phyloP scores from a whole-genome alignment of 495 filamentous ascomycete species.

The Aspergillus conjunctus region DNA sequence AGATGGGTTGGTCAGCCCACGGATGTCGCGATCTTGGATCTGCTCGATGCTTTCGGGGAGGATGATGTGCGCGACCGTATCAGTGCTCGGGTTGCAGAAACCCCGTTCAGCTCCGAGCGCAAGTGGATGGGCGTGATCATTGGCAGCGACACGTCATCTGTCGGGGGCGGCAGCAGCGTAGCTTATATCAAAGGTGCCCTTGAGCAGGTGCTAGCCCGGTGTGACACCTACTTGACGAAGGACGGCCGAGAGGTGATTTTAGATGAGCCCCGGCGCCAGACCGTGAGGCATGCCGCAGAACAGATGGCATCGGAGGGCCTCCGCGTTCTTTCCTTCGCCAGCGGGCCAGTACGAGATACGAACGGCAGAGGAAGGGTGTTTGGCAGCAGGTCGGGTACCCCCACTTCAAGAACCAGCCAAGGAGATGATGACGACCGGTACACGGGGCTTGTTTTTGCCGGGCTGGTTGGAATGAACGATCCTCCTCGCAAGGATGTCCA shows the following conservation, averaged over 20 bases:
- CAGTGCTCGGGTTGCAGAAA: slow-evolving; percentile 75
- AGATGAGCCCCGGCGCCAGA: slow-evolving; percentile 72
- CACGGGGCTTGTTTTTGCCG: slow-evolving; percentile 82
- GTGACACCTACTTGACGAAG: slow-evolving; percentile 85
- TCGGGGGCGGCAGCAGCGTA: slow-evolving; percentile 57
- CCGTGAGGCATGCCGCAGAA: slow-evolving; percentile 80
- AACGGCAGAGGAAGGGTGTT: slow-evolving; percentile 34
- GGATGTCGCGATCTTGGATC: slow-evolving; percentile 91
- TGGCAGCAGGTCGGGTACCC: slow-evolving; percentile 53
- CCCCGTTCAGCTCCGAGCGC: slow-evolving; percentile 92
- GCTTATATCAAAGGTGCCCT: slow-evolving; percentile 95
- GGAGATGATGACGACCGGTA: slow-evolving; percentile 71
- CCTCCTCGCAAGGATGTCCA: slow-evolving; percentile 88
- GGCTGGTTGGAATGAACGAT: slow-evolving; percentile 95
- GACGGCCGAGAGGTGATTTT: slow-evolving; percentile 86
- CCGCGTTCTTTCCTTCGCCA: slow-evolving; percentile 88
- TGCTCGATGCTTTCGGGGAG: slow-evolving; percentile 86
- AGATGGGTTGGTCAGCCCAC: slow-evolving; percentile 97
- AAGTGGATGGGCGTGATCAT: slow-evolving; percentile 99
- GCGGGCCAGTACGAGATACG: slow-evolving; percentile 55
- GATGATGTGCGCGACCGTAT: slow-evolving; percentile 86
- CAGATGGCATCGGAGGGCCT: slow-evolving; percentile 92
- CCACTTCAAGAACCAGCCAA: slow-evolving; percentile 44
- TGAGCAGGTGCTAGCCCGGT: slow-evolving; percentile 81
- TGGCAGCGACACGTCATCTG: slow-evolving; percentile 50